Evolutionary conservation across 306 rosid genomes (phyloP).

Genomic region (Pyrus betulifolia): DNA sequence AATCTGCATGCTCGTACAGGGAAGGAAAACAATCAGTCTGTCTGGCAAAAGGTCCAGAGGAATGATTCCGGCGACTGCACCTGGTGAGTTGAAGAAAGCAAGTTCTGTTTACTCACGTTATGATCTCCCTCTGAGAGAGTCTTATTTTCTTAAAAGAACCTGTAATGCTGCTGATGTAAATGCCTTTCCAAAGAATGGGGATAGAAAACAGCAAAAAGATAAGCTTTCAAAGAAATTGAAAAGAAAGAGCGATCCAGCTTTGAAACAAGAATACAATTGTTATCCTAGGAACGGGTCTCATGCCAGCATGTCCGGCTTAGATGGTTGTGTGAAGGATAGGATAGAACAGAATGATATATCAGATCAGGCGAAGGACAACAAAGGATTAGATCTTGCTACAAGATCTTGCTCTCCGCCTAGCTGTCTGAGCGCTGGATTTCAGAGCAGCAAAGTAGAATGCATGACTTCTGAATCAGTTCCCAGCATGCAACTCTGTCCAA

Average conservation of each 20-base stretch:
- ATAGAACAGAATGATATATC: conserved; percentile 29
- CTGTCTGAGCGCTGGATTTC: conserved; percentile 14
- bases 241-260: conserved; percentile 29
- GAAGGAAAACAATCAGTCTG: conserved; percentile 60
- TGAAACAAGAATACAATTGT: conserved; percentile 34
- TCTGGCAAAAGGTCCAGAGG: conserved; percentile 87
- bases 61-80: conserved; percentile 27
- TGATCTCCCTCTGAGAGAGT: conserved; percentile 27
- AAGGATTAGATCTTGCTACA: conserved; percentile 18
- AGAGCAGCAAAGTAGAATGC: conserved; percentile 23
- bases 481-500: conserved; percentile 21
- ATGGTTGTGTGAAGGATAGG: conserved; percentile 25
- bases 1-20: conserved; percentile 37
- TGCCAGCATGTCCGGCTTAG: conserved; percentile 25
- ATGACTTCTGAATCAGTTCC: conserved; percentile 31
- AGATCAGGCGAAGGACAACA: conserved; percentile 22
- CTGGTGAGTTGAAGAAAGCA: conserved; percentile 38
- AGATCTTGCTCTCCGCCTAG: conserved; percentile 27
- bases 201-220: conserved; percentile 38
- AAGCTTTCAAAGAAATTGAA: conserved; percentile 40
- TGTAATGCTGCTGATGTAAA: conserved; percentile 21
- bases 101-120: conserved; percentile 27
- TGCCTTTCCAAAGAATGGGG: conserved; percentile 18
- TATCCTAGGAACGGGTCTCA: conserved; percentile 42
- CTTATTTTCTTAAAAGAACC: conserved; percentile 29